Conservation (phyloP, 768 basidiomycete species). For the Boletus tomentosulus region DNA sequence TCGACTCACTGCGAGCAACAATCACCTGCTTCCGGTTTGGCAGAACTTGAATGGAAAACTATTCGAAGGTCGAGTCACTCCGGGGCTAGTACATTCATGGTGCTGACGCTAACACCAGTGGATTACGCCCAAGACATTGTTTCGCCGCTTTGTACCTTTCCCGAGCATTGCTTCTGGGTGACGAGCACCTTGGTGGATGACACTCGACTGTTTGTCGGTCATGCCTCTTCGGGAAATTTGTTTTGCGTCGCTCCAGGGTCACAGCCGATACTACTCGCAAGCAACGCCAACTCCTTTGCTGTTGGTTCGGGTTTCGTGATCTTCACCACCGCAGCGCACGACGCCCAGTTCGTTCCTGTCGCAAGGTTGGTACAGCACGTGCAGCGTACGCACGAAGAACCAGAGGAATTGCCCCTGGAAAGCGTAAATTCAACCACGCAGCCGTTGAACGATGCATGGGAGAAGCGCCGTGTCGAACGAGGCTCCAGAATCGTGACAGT, state of each 20-base stretch:
- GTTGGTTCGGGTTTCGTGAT: constrained; percentile 73
- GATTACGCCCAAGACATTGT: constrained; percentile 16
- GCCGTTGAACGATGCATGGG: constrained; percentile 40
- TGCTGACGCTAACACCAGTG: constrained; percentile 15
- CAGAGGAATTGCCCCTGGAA: constrained; percentile 17
- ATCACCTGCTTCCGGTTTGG: constrained; percentile 29
- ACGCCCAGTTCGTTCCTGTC: constrained; percentile 65
- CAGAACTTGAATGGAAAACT: constrained; percentile 49
- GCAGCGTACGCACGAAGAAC: constrained; percentile 12
- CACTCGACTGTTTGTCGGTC: constrained; percentile 51
- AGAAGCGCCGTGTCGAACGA: constrained; percentile 79
- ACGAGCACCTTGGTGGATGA: constrained; percentile 24
- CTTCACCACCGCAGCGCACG: constrained; percentile 80
- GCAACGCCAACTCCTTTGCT: constrained; percentile 68
- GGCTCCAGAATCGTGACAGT: constrained; percentile 87
- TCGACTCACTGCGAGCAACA: constrained; percentile 37
- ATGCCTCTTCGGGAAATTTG: constrained; percentile 63
- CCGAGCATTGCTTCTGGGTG: constrained; percentile 55
- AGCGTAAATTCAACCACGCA: constrained; percentile 21
- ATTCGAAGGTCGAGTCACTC: constrained; percentile 36
- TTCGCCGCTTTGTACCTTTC: constrained; percentile 39
- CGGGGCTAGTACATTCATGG: neutral
- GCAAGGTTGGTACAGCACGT: constrained; percentile 8
- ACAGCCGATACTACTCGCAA: constrained; percentile 36
- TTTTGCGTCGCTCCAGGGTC: constrained; percentile 40